Evolutionary conservation across 2,329 filamentous ascomycete genomes (phyloP).

Genomic region (Fusarium drepaniforme): DNA sequence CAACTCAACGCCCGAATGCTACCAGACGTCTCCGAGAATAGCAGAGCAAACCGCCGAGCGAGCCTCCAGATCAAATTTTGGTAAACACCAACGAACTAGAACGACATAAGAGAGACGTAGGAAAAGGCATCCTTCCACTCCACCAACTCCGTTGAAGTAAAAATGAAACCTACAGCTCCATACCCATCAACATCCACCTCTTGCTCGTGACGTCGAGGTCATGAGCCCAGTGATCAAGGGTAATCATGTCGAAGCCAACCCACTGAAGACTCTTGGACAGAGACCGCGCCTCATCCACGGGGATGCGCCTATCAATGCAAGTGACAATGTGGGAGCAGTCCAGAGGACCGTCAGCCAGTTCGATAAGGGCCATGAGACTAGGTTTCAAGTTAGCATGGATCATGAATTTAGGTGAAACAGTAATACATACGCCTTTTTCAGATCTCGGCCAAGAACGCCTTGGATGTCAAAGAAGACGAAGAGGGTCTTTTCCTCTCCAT

Average conservation of each 20-base stretch:
- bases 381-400: not conserved
- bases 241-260: conserved; percentile 90
- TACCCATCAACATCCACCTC: conserved; percentile 87
- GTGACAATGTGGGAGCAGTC: conserved; percentile 83
- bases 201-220: conserved; percentile 76
- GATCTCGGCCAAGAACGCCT: conserved; percentile 77
- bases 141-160: conserved; percentile 36
- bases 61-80: conserved; percentile 28
- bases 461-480: conserved; percentile 88
- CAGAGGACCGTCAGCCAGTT: conserved; percentile 83
- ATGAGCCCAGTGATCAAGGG: conserved; percentile 80
- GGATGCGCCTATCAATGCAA: conserved; percentile 81
- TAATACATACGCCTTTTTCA: conserved; percentile 84
- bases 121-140: conserved; percentile 30
- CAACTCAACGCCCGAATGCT: conserved; percentile 36
- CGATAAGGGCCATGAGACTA: conserved; percentile 90
- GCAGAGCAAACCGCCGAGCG: conserved; percentile 24
- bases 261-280: conserved; percentile 88
- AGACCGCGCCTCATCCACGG: conserved; percentile 71
- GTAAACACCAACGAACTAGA: conserved; percentile 32
- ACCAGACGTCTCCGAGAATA: conserved; percentile 24
- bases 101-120: conserved; percentile 30
- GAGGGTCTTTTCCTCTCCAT: conserved; percentile 77
- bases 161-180: conserved; percentile 78
- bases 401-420: not conserved